Evolutionary conservation across 1,284 basidiomycete species (phyloP).

Genomic region (Cryptococcus hybrid): DNA sequence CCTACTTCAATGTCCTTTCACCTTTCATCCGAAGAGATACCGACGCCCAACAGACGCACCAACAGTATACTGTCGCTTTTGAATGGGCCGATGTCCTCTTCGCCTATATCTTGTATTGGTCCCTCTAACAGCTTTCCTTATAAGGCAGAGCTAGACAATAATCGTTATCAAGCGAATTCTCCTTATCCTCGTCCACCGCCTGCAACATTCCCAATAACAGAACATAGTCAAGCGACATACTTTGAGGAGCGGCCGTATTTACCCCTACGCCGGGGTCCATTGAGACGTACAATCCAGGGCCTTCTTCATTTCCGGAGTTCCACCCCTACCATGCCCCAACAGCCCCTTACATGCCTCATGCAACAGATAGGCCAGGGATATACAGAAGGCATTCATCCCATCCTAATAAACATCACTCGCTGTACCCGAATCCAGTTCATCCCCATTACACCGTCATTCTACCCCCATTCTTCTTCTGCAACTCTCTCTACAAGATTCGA

Average conservation of each 20-base stretch:
- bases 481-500: neutral
- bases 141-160: neutral
- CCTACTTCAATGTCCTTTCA: neutral
- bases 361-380: constrained; percentile 16
- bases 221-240: constrained; percentile 5
- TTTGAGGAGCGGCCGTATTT: constrained; percentile 8
- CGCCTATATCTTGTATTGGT: constrained; percentile 4
- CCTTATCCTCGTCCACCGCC: constrained; percentile 4
- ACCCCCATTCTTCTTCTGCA: neutral
- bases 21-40: neutral
- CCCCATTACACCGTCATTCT: neutral
- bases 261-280: neutral
- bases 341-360: neutral
- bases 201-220: constrained; percentile 6
- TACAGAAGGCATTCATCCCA: constrained; percentile 25
- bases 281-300: no score
- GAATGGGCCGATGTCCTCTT: constrained; percentile 14
- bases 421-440: neutral
- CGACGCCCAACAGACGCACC: constrained; percentile 5
- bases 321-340: neutral
- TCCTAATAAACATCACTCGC: constrained; percentile 18
- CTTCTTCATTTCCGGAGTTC: neutral
- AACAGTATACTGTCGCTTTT: constrained; percentile 22
- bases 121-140: constrained; percentile 1
- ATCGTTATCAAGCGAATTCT: neutral